A percentile compares a stretch with the other conserved stretches of the same genome.
Evolutionary conservation across 1,139 yeast genomes (phyloP).

Genomic region (Pichia sp.): DNA sequence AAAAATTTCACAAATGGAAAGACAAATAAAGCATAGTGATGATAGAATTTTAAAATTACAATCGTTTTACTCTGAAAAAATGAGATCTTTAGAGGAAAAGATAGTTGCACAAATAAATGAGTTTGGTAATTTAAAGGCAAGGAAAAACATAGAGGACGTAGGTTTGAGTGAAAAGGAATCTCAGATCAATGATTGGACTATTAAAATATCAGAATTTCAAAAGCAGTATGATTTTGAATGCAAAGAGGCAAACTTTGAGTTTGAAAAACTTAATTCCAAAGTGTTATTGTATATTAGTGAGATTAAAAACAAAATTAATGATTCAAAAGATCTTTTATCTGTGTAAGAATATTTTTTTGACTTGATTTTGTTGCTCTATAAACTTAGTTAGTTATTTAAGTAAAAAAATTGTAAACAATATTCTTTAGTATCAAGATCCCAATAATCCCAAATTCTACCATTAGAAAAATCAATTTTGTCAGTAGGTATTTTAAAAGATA

Average conservation of each 20-base stretch:
- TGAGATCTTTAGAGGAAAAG: conserved; percentile 43
- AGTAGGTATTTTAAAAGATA: conserved; percentile 64
- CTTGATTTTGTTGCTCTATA: no score
- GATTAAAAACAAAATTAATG: conserved; percentile 37
- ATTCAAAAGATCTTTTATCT: conserved; percentile 11
- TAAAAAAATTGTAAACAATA: conserved; percentile 65
- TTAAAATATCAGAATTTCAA: conserved; percentile 39
- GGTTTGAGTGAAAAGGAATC: conserved; percentile 45
- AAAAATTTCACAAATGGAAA: conserved; percentile 42
- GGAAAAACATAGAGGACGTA: conserved; percentile 46
- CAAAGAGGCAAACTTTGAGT: conserved; percentile 47
- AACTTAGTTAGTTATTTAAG: conserved; percentile 9
- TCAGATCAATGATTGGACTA: conserved; percentile 42
- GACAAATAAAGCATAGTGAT: conserved; percentile 48
- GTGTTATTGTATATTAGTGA: conserved; percentile 44
- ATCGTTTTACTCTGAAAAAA: conserved; percentile 47
- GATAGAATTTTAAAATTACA: conserved; percentile 42
- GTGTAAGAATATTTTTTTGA: not conserved
- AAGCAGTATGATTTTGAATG: conserved; percentile 49
- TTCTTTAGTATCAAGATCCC: conserved; percentile 63
- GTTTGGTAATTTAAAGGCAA: conserved; percentile 44
- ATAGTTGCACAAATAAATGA: conserved; percentile 40
- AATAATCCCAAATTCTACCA: conserved; percentile 58
- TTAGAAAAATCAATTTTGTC: conserved; percentile 46
- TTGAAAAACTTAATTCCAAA: conserved; percentile 50